Base-by-base conservation (phyloP, 192 early-diverging fungal species). In the Powellomyces hirtus region DNA sequence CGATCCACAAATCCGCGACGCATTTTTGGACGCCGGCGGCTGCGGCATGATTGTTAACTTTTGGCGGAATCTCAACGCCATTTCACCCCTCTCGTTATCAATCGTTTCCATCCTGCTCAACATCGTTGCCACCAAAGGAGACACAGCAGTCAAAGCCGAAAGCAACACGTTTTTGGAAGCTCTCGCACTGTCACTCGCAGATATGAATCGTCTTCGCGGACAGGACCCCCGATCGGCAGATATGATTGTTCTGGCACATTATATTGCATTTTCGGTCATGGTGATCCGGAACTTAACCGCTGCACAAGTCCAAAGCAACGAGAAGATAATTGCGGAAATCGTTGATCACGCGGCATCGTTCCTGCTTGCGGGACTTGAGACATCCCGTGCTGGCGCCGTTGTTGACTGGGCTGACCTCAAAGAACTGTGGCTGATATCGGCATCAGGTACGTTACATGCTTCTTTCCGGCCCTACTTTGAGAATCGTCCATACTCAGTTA, bases 101-200 rank as follows among this genome's bases (percentile, higher is more conserved):
- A n/a, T 69, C 18, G 58, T 46, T 13, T 22, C 26, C 14, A 69
- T 45, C 18, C 40, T 71, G 30, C 46, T 71, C 22, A 71, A 71
- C 46, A 33, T 62, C 13, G 34, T 62, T 10, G 60, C 65, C 13
- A 57, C 53, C 6, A 56, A 18, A 27, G 4, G n/a, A 2, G 26
- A 24, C 46, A 16, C 46, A 49, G 46, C n/a, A 49, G n/a, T 49
- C 46, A 49, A 49, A 16, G 4, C 5, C 2, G n/a, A 49, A 5
- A 24, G n/a, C 5, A 24, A 49, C n/a, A 49, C 46, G 14, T 49
- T 49, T 14, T 24, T 18, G n/a, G 26, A 2, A 24, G 46, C 46
- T 5, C n/a, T 49, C 46, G n/a, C 5, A 5, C 46, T 49, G 5
- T 18, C 46, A 24, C 2, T 49, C 3, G 16, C 46, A 6, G 16